These are phyloP conservation scores for Apiospora marii DNA, from an alignment of 2,329 filamentous ascomycete species.

Conservation along the genomic window DNA sequence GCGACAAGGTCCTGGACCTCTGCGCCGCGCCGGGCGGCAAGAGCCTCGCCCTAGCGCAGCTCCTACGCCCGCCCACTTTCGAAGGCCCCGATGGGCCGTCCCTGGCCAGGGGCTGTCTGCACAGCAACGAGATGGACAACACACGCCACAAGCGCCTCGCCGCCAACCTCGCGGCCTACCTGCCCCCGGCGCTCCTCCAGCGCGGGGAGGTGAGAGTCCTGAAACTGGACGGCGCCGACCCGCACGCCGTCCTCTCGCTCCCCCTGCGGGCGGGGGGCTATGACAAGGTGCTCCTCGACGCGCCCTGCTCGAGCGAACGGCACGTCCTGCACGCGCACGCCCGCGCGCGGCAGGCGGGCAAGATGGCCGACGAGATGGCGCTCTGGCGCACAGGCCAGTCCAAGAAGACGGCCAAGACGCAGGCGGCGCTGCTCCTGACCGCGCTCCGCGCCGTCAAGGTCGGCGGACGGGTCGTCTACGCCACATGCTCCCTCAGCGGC, in stretches of 20 bases:
- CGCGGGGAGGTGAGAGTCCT: slow-evolving; percentile 35
- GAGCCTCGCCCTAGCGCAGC: slow-evolving; percentile 43
- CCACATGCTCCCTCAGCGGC: slow-evolving; percentile 48
- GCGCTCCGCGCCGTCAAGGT: slow-evolving; percentile 44
- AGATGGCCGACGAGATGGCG: slow-evolving; percentile 45
- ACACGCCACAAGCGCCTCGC: slow-evolving; percentile 43
- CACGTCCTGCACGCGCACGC: slow-evolving; percentile 47
- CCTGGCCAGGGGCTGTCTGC: slow-evolving; percentile 42
- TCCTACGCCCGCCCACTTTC: slow-evolving; percentile 34
- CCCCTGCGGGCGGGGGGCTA: slow-evolving; percentile 43
- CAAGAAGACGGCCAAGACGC: slow-evolving; percentile 44
- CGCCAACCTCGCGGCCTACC: slow-evolving; percentile 37
- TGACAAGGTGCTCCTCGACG: slow-evolving; percentile 50
- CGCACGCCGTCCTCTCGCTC: slow-evolving; percentile 36
- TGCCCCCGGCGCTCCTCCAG: slow-evolving; percentile 35
- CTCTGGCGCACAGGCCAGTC: slow-evolving; percentile 46
- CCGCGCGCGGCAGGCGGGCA: slow-evolving; percentile 40
- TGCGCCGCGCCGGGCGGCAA: slow-evolving; percentile 49
- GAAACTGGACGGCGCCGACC: slow-evolving; percentile 38
- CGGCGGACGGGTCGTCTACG: slow-evolving; percentile 48
- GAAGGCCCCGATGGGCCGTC: slow-evolving; percentile 28
- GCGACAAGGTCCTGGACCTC: slow-evolving; percentile 48
- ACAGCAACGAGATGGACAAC: slow-evolving; percentile 46
- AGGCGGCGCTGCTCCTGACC: slow-evolving; percentile 45
- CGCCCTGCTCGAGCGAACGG: slow-evolving; percentile 50